Evolutionary conservation across 768 basidiomycete genomes (phyloP), one percentile per base, ranked within the genome.

Genomic region (Leccinum boreale): DNA sequence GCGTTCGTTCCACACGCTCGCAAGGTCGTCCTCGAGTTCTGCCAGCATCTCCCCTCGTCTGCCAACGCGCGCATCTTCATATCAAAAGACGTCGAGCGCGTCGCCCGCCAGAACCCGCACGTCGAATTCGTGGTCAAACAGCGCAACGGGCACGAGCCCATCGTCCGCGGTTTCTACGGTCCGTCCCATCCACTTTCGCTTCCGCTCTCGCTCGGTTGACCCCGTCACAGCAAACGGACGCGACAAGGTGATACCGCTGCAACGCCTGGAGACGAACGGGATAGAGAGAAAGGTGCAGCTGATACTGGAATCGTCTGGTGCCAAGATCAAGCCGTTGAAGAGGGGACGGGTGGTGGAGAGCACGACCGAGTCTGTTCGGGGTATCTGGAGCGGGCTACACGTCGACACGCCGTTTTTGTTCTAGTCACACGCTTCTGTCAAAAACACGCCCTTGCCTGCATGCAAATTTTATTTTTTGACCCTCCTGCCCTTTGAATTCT

Each of bases 321-420:
- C 87, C 47, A 90, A 92, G 74, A 93, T 95, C 57, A 86, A 85
- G 69, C 79, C 86, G 14, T 75, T 94, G 67, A 92, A 93, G 70
- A 82, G 77, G 49, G 66, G 68, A 1, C 73, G 84, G 58, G 78
- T 81, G 17, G 87, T 96, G 28, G 85, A 90, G 77, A 91, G 89
- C 67, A 83, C 81, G 28, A 85, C 87, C 51, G 89, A 91, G 75
- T 81, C 90, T 17, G 79, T 90, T 10, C 85, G 93, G 70, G 93
- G 93, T 53, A 90, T 94, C 62, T 94, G 92, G 92, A 90, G 87
- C 69, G 91, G 92, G 19, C 74, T 94, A 60, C 93, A 95, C 65
- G 89, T 89, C 62, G 83, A 85, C 65, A 82, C 86, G 56, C 86
- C 88, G 17, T 82, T 79, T 76, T 76, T 74, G 58, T 78, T 84